Percentiles rank a stretch among this genome's conserved stretches.
Conservation (phyloP, 1,139 yeast genomes). For the Yamadazyma dushanensis region DNA sequence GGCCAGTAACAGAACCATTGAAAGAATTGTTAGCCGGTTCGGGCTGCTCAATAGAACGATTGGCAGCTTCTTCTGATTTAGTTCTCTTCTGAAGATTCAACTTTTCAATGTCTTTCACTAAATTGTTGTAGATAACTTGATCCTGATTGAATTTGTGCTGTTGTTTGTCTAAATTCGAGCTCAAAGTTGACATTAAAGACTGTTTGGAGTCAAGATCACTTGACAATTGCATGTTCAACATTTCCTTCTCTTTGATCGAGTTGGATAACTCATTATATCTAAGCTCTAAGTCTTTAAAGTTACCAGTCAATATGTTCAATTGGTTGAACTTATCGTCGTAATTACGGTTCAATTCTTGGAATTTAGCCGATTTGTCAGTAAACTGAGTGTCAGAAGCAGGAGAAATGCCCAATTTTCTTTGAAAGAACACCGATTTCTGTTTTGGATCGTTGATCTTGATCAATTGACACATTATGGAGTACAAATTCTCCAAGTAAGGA, state of each 20-base stretch:
- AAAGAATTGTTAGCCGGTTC: neutral
- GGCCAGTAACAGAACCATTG: conserved; percentile 1
- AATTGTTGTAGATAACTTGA: conserved; percentile 10
- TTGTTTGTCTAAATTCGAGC: conserved; percentile 15
- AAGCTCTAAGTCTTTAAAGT: conserved; percentile 21
- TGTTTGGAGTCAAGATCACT: conserved; percentile 20
- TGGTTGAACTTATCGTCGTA: conserved; percentile 15
- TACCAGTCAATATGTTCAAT: conserved; percentile 20
- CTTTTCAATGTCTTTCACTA: conserved; percentile 29
- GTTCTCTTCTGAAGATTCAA: conserved; percentile 23
- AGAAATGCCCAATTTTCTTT: conserved; percentile 19
- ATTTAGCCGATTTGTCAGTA: conserved; percentile 9
- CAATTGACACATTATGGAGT: conserved; percentile 74
- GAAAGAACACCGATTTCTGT: conserved; percentile 34
- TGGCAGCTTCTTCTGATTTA: neutral
- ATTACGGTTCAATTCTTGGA: conserved; percentile 7
- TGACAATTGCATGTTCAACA: conserved; percentile 20
- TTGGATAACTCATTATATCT: conserved; percentile 22
- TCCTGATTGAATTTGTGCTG: conserved; percentile 15
- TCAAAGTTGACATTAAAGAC: conserved; percentile 16
- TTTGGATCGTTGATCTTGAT: conserved; percentile 45
- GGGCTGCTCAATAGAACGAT: neutral
- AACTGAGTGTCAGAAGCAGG: conserved; percentile 5
- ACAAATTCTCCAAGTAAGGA: conserved; percentile 84
- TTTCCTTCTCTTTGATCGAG: conserved; percentile 24